Evolutionary conservation across 306 rosid species (phyloP).

Genomic region (Corylus americana): DNA sequence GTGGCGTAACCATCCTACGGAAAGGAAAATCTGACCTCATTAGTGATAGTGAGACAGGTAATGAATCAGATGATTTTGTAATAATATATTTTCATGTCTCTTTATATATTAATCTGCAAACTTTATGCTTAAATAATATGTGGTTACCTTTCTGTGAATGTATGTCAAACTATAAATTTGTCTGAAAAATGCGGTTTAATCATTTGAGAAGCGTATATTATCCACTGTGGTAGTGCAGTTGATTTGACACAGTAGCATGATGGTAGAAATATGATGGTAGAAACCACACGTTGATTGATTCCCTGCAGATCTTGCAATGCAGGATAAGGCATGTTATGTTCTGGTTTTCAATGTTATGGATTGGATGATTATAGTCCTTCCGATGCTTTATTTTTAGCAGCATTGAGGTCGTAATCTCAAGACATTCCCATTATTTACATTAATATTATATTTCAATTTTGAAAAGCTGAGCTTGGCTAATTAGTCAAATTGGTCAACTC

Average conservation of each 20-base stretch:
- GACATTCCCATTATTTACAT: not conserved
- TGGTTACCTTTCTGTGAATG: slow-evolving; percentile 2
- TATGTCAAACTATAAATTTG: not conserved
- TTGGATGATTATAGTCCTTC: not conserved
- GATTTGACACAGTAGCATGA: not conserved
- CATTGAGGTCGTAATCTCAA: not conserved
- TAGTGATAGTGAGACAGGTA: slow-evolving; percentile 81
- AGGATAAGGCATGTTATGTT: not conserved
- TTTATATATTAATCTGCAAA: not conserved
- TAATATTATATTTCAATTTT: not conserved
- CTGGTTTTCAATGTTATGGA: not conserved
- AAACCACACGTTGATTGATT: not conserved
- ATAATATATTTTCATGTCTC: not conserved
- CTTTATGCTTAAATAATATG: slow-evolving; percentile 2
- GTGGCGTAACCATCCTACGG: slow-evolving; percentile 74
- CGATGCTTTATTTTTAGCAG: not conserved
- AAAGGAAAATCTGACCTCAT: slow-evolving; percentile 83
- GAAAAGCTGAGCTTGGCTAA: not conserved
- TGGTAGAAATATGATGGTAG: not conserved
- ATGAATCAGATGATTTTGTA: slow-evolving; percentile 22
- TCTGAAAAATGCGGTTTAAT: not conserved
- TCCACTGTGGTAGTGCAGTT: not conserved
- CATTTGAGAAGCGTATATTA: not conserved
- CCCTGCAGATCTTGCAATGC: not conserved
- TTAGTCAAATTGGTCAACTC: not conserved